Conservation (phyloP, 2,329 filamentous ascomycete species). For the Stagonosporopsis cucurbitacearum region DNA sequence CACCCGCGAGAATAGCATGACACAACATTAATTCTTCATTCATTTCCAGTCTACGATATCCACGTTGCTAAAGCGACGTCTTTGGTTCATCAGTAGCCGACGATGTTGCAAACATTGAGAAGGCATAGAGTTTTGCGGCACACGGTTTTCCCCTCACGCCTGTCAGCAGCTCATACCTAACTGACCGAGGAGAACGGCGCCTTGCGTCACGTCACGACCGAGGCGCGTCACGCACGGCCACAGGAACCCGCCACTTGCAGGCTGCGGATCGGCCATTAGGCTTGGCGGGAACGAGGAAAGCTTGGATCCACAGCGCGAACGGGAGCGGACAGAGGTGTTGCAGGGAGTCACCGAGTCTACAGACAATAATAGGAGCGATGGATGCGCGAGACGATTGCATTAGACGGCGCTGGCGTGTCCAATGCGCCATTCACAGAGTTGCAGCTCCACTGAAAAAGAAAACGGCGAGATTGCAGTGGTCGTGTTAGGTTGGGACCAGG, state of each 20-base stretch:
- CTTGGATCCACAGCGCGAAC: constrained; percentile 12
- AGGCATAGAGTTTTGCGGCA: not conserved
- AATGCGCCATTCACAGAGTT: not conserved
- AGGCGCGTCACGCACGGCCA: constrained; percentile 14
- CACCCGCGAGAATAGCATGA: not conserved
- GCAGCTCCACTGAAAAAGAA: constrained; percentile 8
- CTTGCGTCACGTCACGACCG: not conserved
- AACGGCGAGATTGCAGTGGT: constrained; percentile 1
- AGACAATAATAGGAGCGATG: no score
- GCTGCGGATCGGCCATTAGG: constrained; percentile 5
- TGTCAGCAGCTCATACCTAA: not conserved
- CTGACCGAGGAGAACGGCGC: not conserved
- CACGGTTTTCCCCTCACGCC: not conserved
- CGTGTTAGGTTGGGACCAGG: not conserved
- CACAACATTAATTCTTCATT: not conserved
- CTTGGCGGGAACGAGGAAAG: constrained; percentile 14
- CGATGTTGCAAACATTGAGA: not conserved
- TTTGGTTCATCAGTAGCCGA: not conserved
- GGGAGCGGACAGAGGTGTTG: constrained; percentile 13
- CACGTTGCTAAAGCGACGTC: no score
- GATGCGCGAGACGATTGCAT: constrained; percentile 2
- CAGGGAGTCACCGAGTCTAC: no score
- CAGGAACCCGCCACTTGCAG: constrained; percentile 10
- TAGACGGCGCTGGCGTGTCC: constrained; percentile 6
- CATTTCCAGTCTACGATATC: not conserved